Evolutionary conservation across 2,329 filamentous ascomycete genomes (phyloP).

Genomic region (Ascochyta rabiei): DNA sequence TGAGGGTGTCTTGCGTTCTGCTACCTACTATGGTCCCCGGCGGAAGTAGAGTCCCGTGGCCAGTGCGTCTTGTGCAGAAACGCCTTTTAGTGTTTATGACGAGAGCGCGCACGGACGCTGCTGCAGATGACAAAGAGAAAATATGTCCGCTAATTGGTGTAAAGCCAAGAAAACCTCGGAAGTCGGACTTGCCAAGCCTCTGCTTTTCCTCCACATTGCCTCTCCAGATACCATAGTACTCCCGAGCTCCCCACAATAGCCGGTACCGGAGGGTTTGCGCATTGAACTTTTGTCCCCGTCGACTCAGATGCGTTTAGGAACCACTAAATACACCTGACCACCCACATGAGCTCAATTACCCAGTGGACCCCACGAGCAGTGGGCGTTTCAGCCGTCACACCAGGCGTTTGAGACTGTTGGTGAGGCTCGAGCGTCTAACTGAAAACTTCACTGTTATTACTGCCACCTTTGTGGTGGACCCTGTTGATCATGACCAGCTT

Average conservation of each 20-base stretch:
- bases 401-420: neutral
- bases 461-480: constrained; percentile 7
- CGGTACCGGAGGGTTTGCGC: constrained; percentile 17
- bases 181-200: no score
- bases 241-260: constrained; percentile 1
- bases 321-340: neutral
- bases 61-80: no score
- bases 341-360: neutral
- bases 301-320: neutral
- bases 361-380: neutral
- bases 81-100: no score
- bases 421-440: neutral
- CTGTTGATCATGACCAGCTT: constrained; percentile 13
- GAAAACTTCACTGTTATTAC: neutral
- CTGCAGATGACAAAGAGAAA: no score
- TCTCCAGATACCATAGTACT: no score
- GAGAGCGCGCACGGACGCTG: no score
- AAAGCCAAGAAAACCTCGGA: no score
- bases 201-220: no score
- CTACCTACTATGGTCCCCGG: no score
- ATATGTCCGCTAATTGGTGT: no score
- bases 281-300: constrained; percentile 4
- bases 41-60: no score
- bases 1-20: no score
- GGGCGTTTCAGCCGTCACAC: neutral